A percentile compares a stretch with the other conserved stretches of the same genome.
Conservation (phyloP, 352 stramenopile species). For the Phytophthora hibernalis region DNA sequence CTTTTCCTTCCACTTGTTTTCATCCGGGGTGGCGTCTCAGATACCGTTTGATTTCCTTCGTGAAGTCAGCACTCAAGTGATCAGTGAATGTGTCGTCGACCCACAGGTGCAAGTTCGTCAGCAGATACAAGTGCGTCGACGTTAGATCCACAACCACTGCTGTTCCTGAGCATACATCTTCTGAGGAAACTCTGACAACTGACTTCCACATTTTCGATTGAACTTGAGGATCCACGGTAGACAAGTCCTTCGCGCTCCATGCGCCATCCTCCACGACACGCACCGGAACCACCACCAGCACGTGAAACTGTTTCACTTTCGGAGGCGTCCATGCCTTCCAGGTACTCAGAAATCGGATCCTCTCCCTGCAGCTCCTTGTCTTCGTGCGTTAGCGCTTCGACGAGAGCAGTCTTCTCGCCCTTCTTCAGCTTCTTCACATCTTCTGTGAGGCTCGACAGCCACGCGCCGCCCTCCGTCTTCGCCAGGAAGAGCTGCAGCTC, state of each 20-base stretch:
- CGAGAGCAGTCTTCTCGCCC: too few relatives aligned
- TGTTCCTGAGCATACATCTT: constrained; percentile 16
- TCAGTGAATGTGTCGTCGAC: constrained; percentile 4
- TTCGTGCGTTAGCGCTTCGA: too few relatives aligned
- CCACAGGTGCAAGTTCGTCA: constrained; percentile 14
- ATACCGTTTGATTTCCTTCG: constrained; percentile 39
- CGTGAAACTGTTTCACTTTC: too few relatives aligned
- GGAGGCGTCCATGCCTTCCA: too few relatives aligned
- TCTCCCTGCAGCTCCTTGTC: too few relatives aligned
- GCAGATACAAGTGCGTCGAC: constrained; percentile 4
- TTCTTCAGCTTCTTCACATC: too few relatives aligned
- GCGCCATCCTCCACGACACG: neutral
- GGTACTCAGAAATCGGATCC: too few relatives aligned
- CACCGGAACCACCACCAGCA: too few relatives aligned
- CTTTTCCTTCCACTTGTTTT: constrained; percentile 37
- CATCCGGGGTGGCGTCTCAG: constrained; percentile 21
- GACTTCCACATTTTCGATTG: constrained; percentile 9
- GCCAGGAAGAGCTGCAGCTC: neutral
- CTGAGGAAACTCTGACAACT: constrained; percentile 18
- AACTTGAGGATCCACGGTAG: constrained; percentile 2
- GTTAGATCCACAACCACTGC: constrained; percentile 14
- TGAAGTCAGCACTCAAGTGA: constrained; percentile 6
- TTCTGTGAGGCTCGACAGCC: too few relatives aligned
- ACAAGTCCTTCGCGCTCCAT: constrained; percentile 9
- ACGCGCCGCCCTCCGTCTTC: too few relatives aligned